A percentile compares a stretch with the other conserved stretches of the same genome.
phyloP scores from a whole-genome alignment of 2,329 filamentous ascomycete genomes.

The Aureobasidium sp. region DNA sequence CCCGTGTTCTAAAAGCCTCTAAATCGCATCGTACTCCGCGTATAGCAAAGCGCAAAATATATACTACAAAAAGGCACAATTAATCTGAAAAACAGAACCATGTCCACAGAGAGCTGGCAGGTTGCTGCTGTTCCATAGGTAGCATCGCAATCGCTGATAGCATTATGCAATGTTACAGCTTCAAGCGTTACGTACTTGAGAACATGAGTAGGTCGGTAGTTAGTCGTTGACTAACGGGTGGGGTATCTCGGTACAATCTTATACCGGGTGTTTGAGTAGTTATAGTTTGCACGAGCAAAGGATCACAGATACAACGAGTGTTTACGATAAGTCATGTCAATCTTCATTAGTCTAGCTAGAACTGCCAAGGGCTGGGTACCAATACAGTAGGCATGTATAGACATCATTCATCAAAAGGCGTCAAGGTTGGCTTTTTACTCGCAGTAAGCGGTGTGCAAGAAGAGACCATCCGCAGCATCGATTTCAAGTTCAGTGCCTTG shows the following conservation, averaged over 20 bases:
- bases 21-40: no score
- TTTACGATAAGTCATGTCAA: not conserved
- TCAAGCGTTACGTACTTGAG: no score
- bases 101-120: no score
- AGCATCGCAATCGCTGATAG: no score
- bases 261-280: not conserved
- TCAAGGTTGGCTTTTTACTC: conserved; percentile 25
- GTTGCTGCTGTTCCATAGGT: no score
- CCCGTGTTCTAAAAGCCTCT: no score
- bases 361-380: not conserved
- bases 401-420: conserved; percentile 7
- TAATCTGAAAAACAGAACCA: no score
- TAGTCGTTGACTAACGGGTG: not conserved
- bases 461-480: conserved; percentile 36
- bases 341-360: not conserved
- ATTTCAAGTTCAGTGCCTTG: conserved; percentile 47
- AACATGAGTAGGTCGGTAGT: not conserved
- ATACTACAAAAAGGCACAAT: no score
- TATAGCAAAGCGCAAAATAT: no score
- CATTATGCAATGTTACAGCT: no score
- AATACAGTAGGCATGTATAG: not conserved
- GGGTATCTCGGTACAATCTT: not conserved
- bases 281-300: not conserved
- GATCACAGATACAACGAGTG: not conserved
- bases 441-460: conserved; percentile 43